Conservation (phyloP, 2,329 filamentous ascomycete species). For the Dactylellina parvicollis region DNA sequence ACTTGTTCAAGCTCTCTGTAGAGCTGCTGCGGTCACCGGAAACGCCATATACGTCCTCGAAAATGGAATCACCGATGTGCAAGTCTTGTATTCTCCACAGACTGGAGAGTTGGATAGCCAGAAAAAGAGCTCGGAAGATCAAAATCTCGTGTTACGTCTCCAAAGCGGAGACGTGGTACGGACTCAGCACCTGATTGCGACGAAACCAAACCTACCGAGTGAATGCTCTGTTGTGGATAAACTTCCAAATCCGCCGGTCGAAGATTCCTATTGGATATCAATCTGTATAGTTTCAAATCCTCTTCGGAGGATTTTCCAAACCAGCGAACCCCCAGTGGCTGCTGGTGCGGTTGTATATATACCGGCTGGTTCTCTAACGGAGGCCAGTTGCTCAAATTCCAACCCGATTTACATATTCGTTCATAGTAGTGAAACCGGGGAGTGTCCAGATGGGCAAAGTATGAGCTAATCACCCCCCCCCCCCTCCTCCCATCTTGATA, state of each 20-base stretch:
- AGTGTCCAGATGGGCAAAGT: slow-evolving; percentile 91
- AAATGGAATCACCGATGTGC: slow-evolving; percentile 68
- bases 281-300: slow-evolving; percentile 64
- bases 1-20: slow-evolving; percentile 88
- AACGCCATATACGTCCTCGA: slow-evolving; percentile 89
- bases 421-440: slow-evolving; percentile 90
- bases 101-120: slow-evolving; percentile 58
- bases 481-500: not conserved
- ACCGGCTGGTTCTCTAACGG: slow-evolving; percentile 55
- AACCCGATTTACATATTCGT: slow-evolving; percentile 71
- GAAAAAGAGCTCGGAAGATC: not conserved
- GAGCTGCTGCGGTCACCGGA: slow-evolving; percentile 82
- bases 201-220: slow-evolving; percentile 76
- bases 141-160: slow-evolving; percentile 63
- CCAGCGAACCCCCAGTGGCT: slow-evolving; percentile 24
- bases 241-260: slow-evolving; percentile 61
- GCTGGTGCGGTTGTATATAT: slow-evolving; percentile 48
- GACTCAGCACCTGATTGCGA: slow-evolving; percentile 68
- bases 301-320: slow-evolving; percentile 11
- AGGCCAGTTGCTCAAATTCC: slow-evolving; percentile 56
- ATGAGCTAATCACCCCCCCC: slow-evolving; percentile 69
- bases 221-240: slow-evolving; percentile 71
- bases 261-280: slow-evolving; percentile 62
- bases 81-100: slow-evolving; percentile 50
- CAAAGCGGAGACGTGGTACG: slow-evolving; percentile 70